Base-by-base conservation (phyloP, 2,329 filamentous ascomycete genomes). In the Fusarium sp. region DNA sequence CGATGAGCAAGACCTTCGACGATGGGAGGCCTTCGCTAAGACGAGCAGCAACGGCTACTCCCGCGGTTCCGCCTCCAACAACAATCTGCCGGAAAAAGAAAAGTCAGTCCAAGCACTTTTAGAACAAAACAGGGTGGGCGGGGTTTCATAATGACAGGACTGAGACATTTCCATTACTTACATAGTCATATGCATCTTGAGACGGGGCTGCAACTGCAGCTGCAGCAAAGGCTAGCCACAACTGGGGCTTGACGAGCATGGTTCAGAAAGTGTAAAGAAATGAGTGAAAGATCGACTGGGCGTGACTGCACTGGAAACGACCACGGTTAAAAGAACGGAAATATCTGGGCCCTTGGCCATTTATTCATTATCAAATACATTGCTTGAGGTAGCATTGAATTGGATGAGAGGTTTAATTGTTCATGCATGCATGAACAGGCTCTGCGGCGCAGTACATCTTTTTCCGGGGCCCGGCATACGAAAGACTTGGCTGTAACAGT, bases 1-100 rank as follows among this genome's bases (percentile, higher is more conserved):
- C 62, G 21, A 65, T 19, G 16, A 65, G 60, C 5, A 65, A 46
- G 13, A 65, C 53, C 14, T 37, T 65, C 13, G 60, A 58, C 4
- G 48, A 77, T 64, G 26, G 68, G 11, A 64, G 62, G 28, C 77
- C 69, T 48, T 77, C 70, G 26, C 71, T 78, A 2, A 79, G 66
- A 12, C 77, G 70, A 18, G 76, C 75, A 18, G 77, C 77, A 7
- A 78, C 72, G 12, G 75, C 74, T 11, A 79, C 69, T 11, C 77
- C 77, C 9, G 75, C 74, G 6, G 77, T 77, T 2, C 77, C 77
- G 4, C 77, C 77, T 12, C 77, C 77, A 3, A 77, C 65, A n/a
- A 79, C 70, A 21, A 79, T 72, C 62, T 65, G 9, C 4, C 48
- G 13, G 30, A 37, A 11, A 19, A 13, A 18, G 7, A 3, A 31